Conservation (phyloP, 129 eudicot genomes). For the Flaveria bidentis region DNA sequence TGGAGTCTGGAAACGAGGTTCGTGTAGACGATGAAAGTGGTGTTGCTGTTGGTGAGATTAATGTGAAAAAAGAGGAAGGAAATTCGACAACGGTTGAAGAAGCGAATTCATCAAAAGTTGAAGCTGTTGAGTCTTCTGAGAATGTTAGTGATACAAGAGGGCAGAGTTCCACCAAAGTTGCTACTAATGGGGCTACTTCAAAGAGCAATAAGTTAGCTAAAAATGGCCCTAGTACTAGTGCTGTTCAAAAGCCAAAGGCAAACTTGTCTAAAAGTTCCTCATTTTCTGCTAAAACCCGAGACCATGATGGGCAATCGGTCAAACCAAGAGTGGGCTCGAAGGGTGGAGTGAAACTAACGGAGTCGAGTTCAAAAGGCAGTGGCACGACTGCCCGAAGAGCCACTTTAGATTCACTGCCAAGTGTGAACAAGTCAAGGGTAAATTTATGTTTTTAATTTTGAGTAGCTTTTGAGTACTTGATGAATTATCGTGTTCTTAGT, state of each 20-base stretch:
- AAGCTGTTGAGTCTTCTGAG: constrained; percentile 21
- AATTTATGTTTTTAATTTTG: background rate
- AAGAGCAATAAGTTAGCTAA: constrained; percentile 43
- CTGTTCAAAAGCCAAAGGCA: constrained; percentile 41
- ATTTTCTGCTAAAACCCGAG: constrained; percentile 51
- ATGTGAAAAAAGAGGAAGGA: constrained; percentile 34
- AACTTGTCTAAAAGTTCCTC: constrained; percentile 58
- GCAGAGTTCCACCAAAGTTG: too few species aligned
- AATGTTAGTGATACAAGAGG: background rate
- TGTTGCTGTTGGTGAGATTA: constrained; percentile 13
- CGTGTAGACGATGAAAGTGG: constrained; percentile 40
- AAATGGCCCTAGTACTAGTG: constrained; percentile 32
- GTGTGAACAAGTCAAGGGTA: constrained; percentile 47
- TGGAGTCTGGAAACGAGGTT: constrained; percentile 67
- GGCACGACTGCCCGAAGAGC: constrained; percentile 33
- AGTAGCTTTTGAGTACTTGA: background rate
- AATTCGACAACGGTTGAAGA: constrained; percentile 28
- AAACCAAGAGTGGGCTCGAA: constrained; percentile 43
- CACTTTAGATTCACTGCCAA: constrained; percentile 45
- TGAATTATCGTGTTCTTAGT: constrained; percentile 8
- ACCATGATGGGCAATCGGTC: constrained; percentile 39
- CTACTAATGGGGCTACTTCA: constrained; percentile 21
- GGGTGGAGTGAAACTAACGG: constrained; percentile 43
- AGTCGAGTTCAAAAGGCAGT: constrained; percentile 27
- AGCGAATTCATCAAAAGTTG: constrained; percentile 29